phyloP scores from a whole-genome alignment of 495 filamentous ascomycete genomes.

The Aspergillus olivimuriae region DNA sequence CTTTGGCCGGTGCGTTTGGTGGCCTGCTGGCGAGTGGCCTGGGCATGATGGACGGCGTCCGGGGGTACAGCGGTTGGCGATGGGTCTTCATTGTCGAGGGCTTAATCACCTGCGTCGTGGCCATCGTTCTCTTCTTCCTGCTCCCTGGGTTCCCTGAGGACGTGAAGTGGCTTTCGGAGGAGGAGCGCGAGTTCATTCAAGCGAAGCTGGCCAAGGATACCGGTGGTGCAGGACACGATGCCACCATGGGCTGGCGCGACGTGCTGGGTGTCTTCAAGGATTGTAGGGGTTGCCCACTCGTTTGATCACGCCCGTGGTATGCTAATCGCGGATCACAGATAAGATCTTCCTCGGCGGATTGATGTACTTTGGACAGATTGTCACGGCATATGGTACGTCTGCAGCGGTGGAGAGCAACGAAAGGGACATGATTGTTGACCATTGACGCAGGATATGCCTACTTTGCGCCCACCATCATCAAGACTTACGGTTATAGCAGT shows the following conservation, averaged over 20 bases:
- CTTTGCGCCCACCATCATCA: constrained; percentile 75
- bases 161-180: constrained; percentile 56
- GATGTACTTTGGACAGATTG: constrained; percentile 80
- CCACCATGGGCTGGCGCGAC: constrained; percentile 56
- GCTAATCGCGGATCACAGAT: constrained; percentile 24
- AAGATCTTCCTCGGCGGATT: constrained; percentile 72
- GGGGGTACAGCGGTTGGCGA: constrained; percentile 75
- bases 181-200: constrained; percentile 69
- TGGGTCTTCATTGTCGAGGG: constrained; percentile 79
- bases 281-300: constrained; percentile 33
- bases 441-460: constrained; percentile 52
- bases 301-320: constrained; percentile 2
- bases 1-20: constrained; percentile 80
- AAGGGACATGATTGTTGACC: too few species aligned
- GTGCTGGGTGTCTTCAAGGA: constrained; percentile 70
- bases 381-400: constrained; percentile 74
- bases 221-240: constrained; percentile 63
- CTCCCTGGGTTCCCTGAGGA: constrained; percentile 71
- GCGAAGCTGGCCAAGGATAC: constrained; percentile 72
- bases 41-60: constrained; percentile 61
- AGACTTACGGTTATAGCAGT: constrained; percentile 54
- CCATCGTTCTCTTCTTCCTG: constrained; percentile 68
- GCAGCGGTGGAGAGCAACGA: too few species aligned
- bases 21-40: constrained; percentile 78
- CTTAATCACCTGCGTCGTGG: constrained; percentile 62